These are phyloP conservation scores for Panicum hallii DNA, from an alignment of 202 grass and related monocot genomes.

Conservation along the genomic window DNA sequence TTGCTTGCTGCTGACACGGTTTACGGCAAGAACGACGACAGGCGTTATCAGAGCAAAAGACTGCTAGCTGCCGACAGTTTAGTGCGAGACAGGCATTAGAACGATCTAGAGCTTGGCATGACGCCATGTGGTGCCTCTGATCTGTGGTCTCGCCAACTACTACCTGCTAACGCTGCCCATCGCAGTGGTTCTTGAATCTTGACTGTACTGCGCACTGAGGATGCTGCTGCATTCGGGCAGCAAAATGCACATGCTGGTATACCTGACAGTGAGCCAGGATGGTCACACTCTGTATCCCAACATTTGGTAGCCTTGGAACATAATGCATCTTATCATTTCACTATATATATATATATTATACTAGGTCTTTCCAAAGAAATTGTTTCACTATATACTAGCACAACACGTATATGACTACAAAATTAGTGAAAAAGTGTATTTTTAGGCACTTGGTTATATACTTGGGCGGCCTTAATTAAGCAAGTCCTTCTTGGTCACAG, in stretches of 20 bases:
- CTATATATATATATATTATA: background rate
- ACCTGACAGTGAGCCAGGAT: background rate
- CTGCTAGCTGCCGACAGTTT: background rate
- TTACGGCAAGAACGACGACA: slow-evolving; percentile 7
- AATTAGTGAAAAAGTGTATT: too few relatives aligned
- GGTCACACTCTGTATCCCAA: background rate
- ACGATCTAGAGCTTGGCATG: slow-evolving; percentile 23
- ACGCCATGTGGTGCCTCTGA: slow-evolving; percentile 19
- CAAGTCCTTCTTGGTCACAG: too few relatives aligned
- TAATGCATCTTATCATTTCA: background rate
- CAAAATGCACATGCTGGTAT: slow-evolving; percentile 11
- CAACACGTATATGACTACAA: too few relatives aligned
- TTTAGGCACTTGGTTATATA: too few relatives aligned
- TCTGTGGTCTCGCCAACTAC: slow-evolving; percentile 13
- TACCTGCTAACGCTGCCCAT: slow-evolving; percentile 19
- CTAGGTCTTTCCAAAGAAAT: background rate
- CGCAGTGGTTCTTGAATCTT: slow-evolving; percentile 1
- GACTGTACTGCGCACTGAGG: background rate
- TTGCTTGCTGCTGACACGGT: background rate
- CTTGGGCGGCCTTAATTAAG: too few relatives aligned
- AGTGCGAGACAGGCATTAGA: background rate
- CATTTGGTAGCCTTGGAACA: background rate
- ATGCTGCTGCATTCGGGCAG: slow-evolving; percentile 7
- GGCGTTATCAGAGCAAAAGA: background rate
- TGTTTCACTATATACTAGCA: too few relatives aligned